Percentiles rank a stretch among this genome's conserved stretches.
Evolutionary conservation across 176 grass and related monocot genomes (phyloP).

Genomic region (Chloris gayana): DNA sequence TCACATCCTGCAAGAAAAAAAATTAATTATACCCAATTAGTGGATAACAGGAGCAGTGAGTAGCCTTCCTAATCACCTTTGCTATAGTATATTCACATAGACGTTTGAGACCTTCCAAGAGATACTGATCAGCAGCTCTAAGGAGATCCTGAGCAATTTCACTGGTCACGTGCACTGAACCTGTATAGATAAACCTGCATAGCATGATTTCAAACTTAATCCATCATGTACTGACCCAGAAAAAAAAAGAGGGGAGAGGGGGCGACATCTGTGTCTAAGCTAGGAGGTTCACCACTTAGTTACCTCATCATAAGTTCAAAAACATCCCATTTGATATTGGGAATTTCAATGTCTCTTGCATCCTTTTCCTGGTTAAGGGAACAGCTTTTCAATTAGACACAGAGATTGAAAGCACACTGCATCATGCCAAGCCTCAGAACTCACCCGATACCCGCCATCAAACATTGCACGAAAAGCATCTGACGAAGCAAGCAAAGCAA

Average conservation of each 20-base stretch:
- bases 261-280: not conserved
- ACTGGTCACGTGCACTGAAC: slow-evolving; percentile 76
- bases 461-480: slow-evolving; percentile 99
- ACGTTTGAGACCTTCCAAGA: slow-evolving; percentile 97
- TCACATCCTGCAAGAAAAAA: slow-evolving; percentile 78
- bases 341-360: slow-evolving; percentile 99
- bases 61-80: slow-evolving; percentile 59
- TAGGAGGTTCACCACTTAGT: not conserved
- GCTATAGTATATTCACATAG: slow-evolving; percentile 95
- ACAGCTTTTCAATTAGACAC: slow-evolving; percentile 16
- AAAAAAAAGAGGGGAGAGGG: not conserved
- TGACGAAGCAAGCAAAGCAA: slow-evolving; percentile 97
- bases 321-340: slow-evolving; percentile 91
- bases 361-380: slow-evolving; percentile 88
- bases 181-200: slow-evolving; percentile 98
- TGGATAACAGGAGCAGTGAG: slow-evolving; percentile 10
- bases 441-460: slow-evolving; percentile 98
- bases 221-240: slow-evolving; percentile 19
- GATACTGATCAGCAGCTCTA: slow-evolving; percentile 97
- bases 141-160: slow-evolving; percentile 93
- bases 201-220: slow-evolving; percentile 21
- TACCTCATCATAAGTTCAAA: slow-evolving; percentile 99
- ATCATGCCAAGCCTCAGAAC: slow-evolving; percentile 42
- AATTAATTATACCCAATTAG: slow-evolving; percentile 37
- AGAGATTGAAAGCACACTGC: slow-evolving; percentile 16